These are phyloP conservation scores for Mimosa pudica DNA, from an alignment of 306 rosid genomes.

Conservation along the genomic window DNA sequence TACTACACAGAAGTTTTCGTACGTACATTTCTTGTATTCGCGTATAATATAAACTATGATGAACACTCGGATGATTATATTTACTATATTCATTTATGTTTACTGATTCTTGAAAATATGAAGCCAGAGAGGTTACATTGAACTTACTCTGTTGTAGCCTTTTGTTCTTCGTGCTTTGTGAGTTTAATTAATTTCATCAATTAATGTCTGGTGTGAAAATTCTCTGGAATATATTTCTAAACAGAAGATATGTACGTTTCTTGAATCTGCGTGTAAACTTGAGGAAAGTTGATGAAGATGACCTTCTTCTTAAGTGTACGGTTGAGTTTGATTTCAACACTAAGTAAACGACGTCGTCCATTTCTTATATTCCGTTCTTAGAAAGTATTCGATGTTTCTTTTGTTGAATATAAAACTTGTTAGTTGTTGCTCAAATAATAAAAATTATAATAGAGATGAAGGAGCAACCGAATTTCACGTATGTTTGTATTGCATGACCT, in stretches of 20 bases:
- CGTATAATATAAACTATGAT: too few relatives aligned
- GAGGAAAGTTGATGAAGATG: constrained; percentile 1
- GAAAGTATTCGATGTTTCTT: constrained; percentile 18
- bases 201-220: not conserved
- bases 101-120: not conserved
- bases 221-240: not conserved
- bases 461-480: not conserved
- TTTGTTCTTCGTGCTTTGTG: not conserved
- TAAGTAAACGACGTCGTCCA: not conserved
- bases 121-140: not conserved
- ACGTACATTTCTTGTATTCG: not conserved
- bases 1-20: constrained; percentile 13
- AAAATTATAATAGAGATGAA: not conserved
- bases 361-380: not conserved
- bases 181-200: not conserved
- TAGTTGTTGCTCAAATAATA: constrained; percentile 5
- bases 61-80: not conserved
- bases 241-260: constrained; percentile 24
- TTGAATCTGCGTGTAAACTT: not conserved
- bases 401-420: not conserved
- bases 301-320: not conserved
- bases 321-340: not conserved
- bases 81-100: not conserved
- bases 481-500: constrained; percentile 7
- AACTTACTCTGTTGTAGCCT: not conserved